Evolutionary conservation across 495 filamentous ascomycete species (phyloP).

Genomic region (Pyronema omphalodes): DNA sequence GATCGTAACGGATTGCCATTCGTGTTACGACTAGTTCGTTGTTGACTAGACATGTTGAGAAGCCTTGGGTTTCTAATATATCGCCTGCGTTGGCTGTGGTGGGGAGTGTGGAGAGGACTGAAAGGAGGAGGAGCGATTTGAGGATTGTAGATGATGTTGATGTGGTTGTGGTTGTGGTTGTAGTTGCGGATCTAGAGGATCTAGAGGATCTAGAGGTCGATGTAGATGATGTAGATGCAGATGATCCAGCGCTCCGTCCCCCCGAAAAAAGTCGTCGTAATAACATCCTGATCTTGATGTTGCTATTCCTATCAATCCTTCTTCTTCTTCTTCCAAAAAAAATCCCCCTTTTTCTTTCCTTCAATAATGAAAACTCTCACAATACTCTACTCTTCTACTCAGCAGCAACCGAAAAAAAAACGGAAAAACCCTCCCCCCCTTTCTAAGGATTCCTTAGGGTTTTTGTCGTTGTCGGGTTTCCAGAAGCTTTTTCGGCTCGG

Average conservation of each 20-base stretch:
- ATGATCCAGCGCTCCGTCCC: conserved; percentile 7
- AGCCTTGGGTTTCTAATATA: conserved; percentile 61
- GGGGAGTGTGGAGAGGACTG: conserved; percentile 20
- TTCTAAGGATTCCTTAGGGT: too few species aligned
- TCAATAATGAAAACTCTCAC: too few species aligned
- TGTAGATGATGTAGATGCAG: conserved; percentile 5
- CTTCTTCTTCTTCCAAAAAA: too few species aligned
- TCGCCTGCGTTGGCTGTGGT: conserved; percentile 36
- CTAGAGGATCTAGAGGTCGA: conserved; percentile 5
- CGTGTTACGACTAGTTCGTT: conserved; percentile 51
- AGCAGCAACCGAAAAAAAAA: too few species aligned
- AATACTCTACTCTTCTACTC: too few species aligned
- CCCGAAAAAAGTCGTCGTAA: conserved; percentile 18
- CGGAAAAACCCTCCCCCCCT: too few species aligned
- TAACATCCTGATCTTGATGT: conserved; percentile 23
- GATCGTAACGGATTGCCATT: conserved; percentile 63
- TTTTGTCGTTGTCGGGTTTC: too few species aligned
- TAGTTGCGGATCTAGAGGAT: too few species aligned
- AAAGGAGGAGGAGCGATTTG: not conserved
- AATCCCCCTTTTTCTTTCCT: too few species aligned
- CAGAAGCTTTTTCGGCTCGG: too few species aligned
- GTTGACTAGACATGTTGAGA: conserved; percentile 50
- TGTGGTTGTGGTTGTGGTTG: too few species aligned
- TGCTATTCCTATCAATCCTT: too few species aligned
- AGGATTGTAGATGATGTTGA: not conserved